Conservation (phyloP, 177 flowering plant genomes). For the Vitis hybrid region DNA sequence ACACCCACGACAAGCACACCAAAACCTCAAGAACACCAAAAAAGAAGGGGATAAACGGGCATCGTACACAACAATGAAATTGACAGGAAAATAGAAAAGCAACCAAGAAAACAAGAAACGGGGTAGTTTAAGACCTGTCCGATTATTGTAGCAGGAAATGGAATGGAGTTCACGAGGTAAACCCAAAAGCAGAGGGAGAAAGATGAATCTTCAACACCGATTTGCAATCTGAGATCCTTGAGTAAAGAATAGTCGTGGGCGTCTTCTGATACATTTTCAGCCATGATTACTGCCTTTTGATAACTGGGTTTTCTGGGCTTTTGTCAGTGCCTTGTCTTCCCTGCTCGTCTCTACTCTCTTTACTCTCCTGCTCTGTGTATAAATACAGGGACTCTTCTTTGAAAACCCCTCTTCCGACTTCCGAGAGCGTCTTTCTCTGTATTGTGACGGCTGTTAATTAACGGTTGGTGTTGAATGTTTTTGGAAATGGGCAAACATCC, state of each 20-base stretch:
- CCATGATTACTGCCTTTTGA: constrained; percentile 4
- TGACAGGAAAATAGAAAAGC: not conserved
- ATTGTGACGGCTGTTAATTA: constrained; percentile 30
- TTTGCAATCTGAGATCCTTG: constrained; percentile 45
- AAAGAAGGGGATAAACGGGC: not conserved
- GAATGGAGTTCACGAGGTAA: constrained; percentile 34
- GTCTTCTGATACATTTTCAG: not conserved
- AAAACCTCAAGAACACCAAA: constrained; percentile 4
- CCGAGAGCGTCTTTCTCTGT: not conserved
- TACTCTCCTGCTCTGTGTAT: constrained; percentile 3
- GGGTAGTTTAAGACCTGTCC: constrained; percentile 39
- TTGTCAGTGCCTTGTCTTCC: not conserved
- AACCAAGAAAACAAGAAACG: not conserved
- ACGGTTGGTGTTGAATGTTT: constrained; percentile 25
- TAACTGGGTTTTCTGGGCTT: not conserved
- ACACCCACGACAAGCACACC: not conserved
- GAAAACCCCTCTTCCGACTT: no score
- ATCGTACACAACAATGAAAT: not conserved
- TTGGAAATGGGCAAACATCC: not conserved
- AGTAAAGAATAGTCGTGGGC: constrained; percentile 30
- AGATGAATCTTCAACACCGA: constrained; percentile 20
- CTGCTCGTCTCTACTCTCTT: not conserved
- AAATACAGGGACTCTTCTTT: no score
- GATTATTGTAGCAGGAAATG: constrained; percentile 43
- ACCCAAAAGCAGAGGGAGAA: constrained; percentile 65